Evolutionary conservation across 1,284 basidiomycete genomes (phyloP), one percentile per base, ranked within the genome.

Genomic region (Meripilus lineatus): DNA sequence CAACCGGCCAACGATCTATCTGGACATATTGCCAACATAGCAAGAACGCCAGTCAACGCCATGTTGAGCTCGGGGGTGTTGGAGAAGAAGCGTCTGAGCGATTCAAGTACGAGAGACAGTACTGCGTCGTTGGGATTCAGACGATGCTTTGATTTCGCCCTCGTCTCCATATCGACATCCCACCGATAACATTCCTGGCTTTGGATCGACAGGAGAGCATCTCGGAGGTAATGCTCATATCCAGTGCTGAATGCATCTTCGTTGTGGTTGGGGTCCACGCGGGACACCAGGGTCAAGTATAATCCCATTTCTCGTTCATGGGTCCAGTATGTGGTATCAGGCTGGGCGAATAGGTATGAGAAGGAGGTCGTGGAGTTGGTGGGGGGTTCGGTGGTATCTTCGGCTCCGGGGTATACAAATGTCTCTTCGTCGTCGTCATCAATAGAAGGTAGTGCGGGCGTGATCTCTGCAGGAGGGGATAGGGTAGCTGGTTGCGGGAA

Each of bases 51-150:
- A 0, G 91, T 96, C 48, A 97, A 65, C 0, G 89, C 86, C 45
- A 98, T 79, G 61, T 98, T 98, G 59, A 79, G 79, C 53, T 94
- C 89, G 2, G 93, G 84, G 0, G 84, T 75, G 47, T 94, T 90
- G 4, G 78, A 77, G 63, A 97, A 92, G 72, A 96, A 95, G 43
- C 70, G 72, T 28, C 84, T 69, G 8, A 95, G 64, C 14, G 75
- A 75, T 36, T 84, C 79, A 28, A 97, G 73, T 15, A 96, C 60
- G 23, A 78, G 65, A 3, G 81, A 79, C 15, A 95, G 66, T 8
- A 94, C 69, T 1, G 85, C 79, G 57, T 96, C 93, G 47, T 81
- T 81, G 30, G 84, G 75, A 50, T 84, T 83, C n/a, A 96, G 66
- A 5, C 77, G 72, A 58, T 93, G 89, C 55, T 84, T 85, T 45